A percentile compares a stretch with the other conserved stretches of the same genome.
phyloP scores from a whole-genome alignment of 371 early-diverging fungal species.

The Nematocida minor region DNA sequence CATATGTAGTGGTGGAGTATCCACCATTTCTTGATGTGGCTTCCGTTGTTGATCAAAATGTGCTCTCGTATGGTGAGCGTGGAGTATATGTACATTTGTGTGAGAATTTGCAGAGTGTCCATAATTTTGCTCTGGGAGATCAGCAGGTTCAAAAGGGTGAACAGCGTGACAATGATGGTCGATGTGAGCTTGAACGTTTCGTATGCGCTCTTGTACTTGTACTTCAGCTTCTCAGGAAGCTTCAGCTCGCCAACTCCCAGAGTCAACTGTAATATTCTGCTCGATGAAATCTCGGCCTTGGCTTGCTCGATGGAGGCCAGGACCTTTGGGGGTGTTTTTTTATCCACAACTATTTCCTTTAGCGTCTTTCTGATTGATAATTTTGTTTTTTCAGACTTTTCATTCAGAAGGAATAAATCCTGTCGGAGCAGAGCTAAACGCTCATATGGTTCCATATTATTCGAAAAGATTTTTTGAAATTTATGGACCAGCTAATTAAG shows the following conservation, averaged over 20 bases:
- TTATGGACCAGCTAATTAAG: conserved; percentile 38
- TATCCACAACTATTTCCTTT: conserved; percentile 4
- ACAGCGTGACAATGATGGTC: conserved; percentile 54
- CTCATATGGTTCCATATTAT: background rate
- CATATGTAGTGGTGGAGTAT: conserved; percentile 65
- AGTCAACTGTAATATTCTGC: background rate
- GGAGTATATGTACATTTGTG: conserved; percentile 65
- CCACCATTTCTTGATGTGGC: conserved; percentile 66
- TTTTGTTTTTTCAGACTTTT: conserved; percentile 3
- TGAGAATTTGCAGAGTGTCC: conserved; percentile 53
- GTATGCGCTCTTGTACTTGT: conserved; percentile 66
- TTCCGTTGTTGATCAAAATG: conserved; percentile 66
- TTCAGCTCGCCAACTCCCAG: conserved; percentile 38
- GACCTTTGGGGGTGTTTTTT: background rate
- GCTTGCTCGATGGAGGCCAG: background rate
- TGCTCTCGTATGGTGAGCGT: conserved; percentile 66
- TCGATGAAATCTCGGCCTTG: background rate
- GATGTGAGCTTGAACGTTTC: conserved; percentile 66
- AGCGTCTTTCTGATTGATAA: background rate
- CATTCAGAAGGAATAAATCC: background rate
- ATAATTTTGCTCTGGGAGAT: conserved; percentile 46
- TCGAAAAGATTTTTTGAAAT: conserved; percentile 13
- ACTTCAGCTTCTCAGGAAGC: conserved; percentile 57
- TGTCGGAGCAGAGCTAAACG: background rate
- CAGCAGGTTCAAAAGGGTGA: conserved; percentile 54